A percentile compares a stretch with the other conserved stretches of the same genome.
Conservation (phyloP, 2,329 filamentous ascomycete genomes). For the Berkeleyomyces rouxiae region DNA sequence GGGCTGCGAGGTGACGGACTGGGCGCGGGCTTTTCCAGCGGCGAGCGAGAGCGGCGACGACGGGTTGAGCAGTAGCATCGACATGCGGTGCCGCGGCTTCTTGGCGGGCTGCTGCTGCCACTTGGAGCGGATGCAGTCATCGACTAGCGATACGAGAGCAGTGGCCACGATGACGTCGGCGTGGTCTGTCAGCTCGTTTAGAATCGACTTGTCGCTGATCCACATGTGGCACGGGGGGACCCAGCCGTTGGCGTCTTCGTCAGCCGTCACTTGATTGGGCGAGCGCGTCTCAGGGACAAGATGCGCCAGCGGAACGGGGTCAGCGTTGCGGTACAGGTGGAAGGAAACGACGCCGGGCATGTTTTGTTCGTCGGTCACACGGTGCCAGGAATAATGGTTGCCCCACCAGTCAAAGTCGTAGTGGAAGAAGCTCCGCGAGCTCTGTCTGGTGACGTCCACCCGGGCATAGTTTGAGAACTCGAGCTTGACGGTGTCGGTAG, state of each 20-base stretch:
- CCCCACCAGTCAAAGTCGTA: slow-evolving; percentile 97
- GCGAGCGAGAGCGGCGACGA: neutral
- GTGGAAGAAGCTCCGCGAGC: slow-evolving; percentile 45
- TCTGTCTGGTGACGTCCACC: slow-evolving; percentile 59
- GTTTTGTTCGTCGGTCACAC: slow-evolving; percentile 52
- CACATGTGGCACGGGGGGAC: slow-evolving; percentile 80
- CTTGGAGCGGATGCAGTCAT: slow-evolving; percentile 73
- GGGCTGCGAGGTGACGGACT: neutral
- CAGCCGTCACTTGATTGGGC: slow-evolving; percentile 50
- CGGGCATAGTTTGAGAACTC: slow-evolving; percentile 97
- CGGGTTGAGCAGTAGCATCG: slow-evolving; percentile 6
- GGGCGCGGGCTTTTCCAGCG: neutral
- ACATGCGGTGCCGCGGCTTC: slow-evolving; percentile 18
- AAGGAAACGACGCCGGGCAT: slow-evolving; percentile 52
- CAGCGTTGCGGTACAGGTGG: slow-evolving; percentile 55
- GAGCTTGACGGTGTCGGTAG: slow-evolving; percentile 68
- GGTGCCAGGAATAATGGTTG: slow-evolving; percentile 67
- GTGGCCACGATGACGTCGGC: slow-evolving; percentile 81
- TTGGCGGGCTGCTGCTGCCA: slow-evolving; percentile 33
- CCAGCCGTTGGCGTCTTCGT: slow-evolving; percentile 71
- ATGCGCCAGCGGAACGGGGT: slow-evolving; percentile 53
- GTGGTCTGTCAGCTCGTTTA: slow-evolving; percentile 58
- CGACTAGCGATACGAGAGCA: slow-evolving; percentile 74
- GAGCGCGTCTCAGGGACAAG: slow-evolving; percentile 69
- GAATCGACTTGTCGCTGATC: slow-evolving; percentile 59